These are phyloP conservation scores for Lepidium sativum DNA, from an alignment of 345 rosid genomes.

Conservation along the genomic window DNA sequence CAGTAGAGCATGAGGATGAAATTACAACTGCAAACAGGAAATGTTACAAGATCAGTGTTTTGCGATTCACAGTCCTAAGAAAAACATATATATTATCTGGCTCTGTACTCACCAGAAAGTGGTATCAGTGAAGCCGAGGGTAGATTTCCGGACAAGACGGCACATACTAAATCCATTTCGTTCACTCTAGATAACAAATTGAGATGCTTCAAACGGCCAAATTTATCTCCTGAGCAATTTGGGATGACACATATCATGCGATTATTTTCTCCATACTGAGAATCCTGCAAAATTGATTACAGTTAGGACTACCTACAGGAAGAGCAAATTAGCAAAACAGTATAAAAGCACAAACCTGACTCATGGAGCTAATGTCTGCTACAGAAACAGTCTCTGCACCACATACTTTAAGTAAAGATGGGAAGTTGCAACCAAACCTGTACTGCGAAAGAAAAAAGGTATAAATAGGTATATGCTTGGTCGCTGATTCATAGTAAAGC, in stretches of 20 bases:
- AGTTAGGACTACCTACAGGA: background rate
- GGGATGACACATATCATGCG: slow-evolving; percentile 49
- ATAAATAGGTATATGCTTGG: background rate
- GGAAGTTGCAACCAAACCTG: slow-evolving; percentile 47
- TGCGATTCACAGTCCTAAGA: background rate
- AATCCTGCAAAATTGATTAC: slow-evolving; percentile 35
- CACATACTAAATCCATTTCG: slow-evolving; percentile 62
- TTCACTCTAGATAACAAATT: slow-evolving; percentile 46
- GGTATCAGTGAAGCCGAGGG: slow-evolving; percentile 43
- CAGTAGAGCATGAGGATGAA: slow-evolving; percentile 92
- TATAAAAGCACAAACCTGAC: slow-evolving; percentile 43
- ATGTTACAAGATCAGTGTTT: slow-evolving; percentile 3
- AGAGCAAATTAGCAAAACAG: slow-evolving; percentile 2
- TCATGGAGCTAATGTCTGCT: slow-evolving; percentile 50
- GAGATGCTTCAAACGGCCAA: slow-evolving; percentile 38
- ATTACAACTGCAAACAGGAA: slow-evolving; percentile 46
- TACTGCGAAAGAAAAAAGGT: slow-evolving; percentile 41
- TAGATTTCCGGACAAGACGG: slow-evolving; percentile 61
- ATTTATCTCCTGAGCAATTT: slow-evolving; percentile 40
- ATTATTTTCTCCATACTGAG: slow-evolving; percentile 35
- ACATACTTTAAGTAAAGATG: slow-evolving; percentile 35
- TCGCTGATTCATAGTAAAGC: background rate
- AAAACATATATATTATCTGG: background rate
- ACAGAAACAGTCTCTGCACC: slow-evolving; percentile 53
- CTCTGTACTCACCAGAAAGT: slow-evolving; percentile 45